Base-by-base conservation (phyloP, 345 rosid species). In the Corchorus olitorius region DNA sequence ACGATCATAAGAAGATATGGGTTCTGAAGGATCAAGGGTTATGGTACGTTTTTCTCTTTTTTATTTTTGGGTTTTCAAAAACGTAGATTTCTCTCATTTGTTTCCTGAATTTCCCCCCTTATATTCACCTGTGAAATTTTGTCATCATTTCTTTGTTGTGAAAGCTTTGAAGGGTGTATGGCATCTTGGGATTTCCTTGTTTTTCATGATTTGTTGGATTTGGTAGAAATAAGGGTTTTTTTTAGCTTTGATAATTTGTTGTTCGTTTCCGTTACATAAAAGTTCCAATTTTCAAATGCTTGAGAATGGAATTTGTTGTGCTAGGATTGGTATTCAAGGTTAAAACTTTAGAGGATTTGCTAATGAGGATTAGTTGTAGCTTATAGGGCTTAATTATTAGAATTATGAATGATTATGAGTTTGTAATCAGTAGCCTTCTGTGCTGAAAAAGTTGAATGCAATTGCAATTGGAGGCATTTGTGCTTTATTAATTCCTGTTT, bases 21-120 rank as follows among this genome's bases (percentile, higher is more conserved):
- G 88, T 64, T 77, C 88, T 8, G 90, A 87, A 82, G 86, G 83
- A 80, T 81, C 88, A 35, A 73, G 78, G 10, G 90, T 87, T 66
- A 86, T 20, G 91, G 91, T 87, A 74, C 73, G 87, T 58, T 12
- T 56, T 27, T 1, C 27, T 27, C 27, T 27, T 27, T 27, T 27
- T 27, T 27, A 27, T 1, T 27, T 27, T 35, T 35, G 16, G 37
- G 17, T 37, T 35, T 54, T 15, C 4, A 45, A 73, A 33, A 20
- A 49, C 72, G 75, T 70, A 46, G 53, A 41, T 67, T 81, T 76
- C 22, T 56, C 49, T 37, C 46, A 1, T n/a, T 20, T 75, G 20
- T 59, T 59, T 15, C 27, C 52, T 22, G 9, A 49, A 65, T 2
- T 17, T 33, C 5, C 1, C 3, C 20, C 3, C 8, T 45, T 10